Evolutionary conservation across 306 rosid genomes (phyloP).

Genomic region (Lotus japonicus): DNA sequence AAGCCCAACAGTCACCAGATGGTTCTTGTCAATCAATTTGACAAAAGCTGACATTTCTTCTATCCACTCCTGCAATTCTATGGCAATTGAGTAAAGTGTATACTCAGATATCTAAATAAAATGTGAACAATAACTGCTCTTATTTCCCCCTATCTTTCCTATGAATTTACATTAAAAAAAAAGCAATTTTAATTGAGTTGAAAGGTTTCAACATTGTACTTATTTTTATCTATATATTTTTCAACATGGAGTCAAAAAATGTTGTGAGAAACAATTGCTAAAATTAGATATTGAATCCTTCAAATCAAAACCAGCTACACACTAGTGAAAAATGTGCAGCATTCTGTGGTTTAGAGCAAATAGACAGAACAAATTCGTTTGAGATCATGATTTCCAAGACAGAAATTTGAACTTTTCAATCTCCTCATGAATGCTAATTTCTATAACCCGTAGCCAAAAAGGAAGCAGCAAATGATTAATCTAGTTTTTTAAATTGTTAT

Average conservation of each 20-base stretch:
- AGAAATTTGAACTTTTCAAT: neutral
- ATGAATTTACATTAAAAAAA: conserved; percentile 2
- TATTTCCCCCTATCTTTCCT: neutral
- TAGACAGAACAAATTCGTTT: neutral
- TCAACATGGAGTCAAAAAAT: neutral
- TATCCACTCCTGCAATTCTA: conserved; percentile 76
- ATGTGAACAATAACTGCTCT: neutral
- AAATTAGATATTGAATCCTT: neutral
- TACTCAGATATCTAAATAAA: conserved; percentile 4
- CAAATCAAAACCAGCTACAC: neutral
- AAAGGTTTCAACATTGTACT: neutral
- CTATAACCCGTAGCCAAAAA: neutral
- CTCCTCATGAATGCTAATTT: neutral
- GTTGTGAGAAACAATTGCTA: neutral
- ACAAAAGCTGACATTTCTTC: conserved; percentile 89
- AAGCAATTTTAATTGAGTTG: neutral
- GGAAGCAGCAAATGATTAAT: neutral
- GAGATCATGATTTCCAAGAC: neutral
- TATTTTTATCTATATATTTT: neutral
- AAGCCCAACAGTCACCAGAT: conserved; percentile 77
- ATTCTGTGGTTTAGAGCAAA: neutral
- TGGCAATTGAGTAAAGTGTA: neutral
- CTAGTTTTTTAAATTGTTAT: neutral
- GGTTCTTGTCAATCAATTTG: conserved; percentile 88
- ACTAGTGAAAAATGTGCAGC: neutral